A percentile compares a stretch with the other conserved stretches of the same genome.
Conservation (phyloP, 2,329 filamentous ascomycete genomes). For the Remersonia thermophila region DNA sequence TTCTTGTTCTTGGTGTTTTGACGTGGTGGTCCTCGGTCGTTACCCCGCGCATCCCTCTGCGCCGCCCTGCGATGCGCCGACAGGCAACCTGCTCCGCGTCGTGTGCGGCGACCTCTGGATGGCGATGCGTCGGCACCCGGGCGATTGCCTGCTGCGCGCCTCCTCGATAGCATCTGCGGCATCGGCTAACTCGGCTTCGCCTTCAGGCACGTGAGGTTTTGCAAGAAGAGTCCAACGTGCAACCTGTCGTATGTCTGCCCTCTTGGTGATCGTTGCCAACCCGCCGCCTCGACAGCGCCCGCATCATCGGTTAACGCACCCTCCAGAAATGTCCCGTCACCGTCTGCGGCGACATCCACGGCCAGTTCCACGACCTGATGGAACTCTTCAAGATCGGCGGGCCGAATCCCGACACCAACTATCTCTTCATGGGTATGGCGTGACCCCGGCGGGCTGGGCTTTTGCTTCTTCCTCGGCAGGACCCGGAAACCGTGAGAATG, state of each 20-base stretch:
- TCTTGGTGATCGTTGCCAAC: background rate
- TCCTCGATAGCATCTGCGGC: background rate
- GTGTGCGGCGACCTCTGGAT: too few relatives aligned
- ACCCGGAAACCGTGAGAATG: background rate
- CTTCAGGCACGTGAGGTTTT: constrained; percentile 82
- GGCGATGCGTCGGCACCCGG: too few relatives aligned
- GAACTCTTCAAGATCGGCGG: constrained; percentile 99
- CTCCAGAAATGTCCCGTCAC: constrained; percentile 91
- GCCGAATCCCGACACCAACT: constrained; percentile 96
- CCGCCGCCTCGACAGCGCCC: background rate
- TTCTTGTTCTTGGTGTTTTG: background rate
- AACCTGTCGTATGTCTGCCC: constrained; percentile 69
- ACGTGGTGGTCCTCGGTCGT: background rate
- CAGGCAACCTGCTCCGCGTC: background rate
- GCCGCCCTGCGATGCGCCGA: background rate
- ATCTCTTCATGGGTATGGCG: constrained; percentile 87
- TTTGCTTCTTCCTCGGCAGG: constrained; percentile 4
- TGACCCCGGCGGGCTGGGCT: constrained; percentile 10
- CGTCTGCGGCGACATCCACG: constrained; percentile 97
- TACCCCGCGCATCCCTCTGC: background rate
- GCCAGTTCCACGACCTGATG: constrained; percentile 98
- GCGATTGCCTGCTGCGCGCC: background rate
- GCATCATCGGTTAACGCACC: background rate
- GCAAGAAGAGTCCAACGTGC: constrained; percentile 95
- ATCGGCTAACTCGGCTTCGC: constrained; percentile 21